A percentile compares a stretch with the other conserved stretches of the same genome.
These are phyloP conservation scores for Rhizophora mangle DNA, from an alignment of 345 rosid genomes.

Conservation along the genomic window DNA sequence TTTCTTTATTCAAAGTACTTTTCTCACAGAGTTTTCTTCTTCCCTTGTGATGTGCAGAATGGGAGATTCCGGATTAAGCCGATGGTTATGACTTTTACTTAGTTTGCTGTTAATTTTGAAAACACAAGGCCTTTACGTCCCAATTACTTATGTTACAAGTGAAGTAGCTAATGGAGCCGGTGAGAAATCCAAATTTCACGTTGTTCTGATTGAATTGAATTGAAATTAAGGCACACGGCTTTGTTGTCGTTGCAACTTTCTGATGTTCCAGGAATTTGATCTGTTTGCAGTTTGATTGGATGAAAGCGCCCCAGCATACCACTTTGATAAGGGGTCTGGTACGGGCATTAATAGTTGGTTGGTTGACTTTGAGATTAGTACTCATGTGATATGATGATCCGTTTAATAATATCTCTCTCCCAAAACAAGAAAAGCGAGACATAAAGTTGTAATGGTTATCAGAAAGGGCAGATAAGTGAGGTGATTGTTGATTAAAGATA, in stretches of 20 bases:
- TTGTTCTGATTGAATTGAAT: no score
- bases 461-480: background rate
- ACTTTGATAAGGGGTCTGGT: conserved; percentile 69
- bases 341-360: conserved; percentile 80
- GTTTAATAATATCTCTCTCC: conserved; percentile 6
- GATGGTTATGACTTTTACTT: conserved; percentile 40
- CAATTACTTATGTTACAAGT: conserved; percentile 53
- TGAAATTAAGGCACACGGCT: no score
- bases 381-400: background rate
- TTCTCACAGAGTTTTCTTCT: background rate
- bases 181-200: conserved; percentile 19
- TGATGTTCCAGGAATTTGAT: background rate
- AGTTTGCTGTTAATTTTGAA: conserved; percentile 38
- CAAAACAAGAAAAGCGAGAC: background rate
- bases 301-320: conserved; percentile 97
- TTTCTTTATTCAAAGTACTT: background rate
- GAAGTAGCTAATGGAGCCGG: conserved; percentile 90
- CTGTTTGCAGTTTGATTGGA: conserved; percentile 79
- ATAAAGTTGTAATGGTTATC: background rate
- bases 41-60: conserved; percentile 46
- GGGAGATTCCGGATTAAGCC: conserved; percentile 45
- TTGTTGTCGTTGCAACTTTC: background rate
- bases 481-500: no score
- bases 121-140: conserved; percentile 46
- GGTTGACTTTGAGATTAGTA: conserved; percentile 77